Evolutionary conservation across 108 stramenopile genomes (phyloP), one percentile per base, ranked within the genome.

Genomic region (Conticribra weissflogii): DNA sequence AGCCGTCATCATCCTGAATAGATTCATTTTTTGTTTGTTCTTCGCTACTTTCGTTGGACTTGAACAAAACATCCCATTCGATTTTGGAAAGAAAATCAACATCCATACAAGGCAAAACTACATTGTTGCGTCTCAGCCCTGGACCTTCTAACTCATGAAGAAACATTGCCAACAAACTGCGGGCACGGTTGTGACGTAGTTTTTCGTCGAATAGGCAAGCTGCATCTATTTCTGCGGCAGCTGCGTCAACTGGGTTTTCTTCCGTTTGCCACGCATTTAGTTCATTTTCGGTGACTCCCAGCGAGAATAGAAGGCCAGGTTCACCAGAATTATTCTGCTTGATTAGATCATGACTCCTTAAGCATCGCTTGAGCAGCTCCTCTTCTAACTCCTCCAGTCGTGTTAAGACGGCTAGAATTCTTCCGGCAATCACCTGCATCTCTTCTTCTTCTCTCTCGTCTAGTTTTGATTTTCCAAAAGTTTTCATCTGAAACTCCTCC

Each of bases 121-220:
- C 68, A 64, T 64, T 59, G 33, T 78, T 78, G 24, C 49, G 27
- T 34, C 68, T n/a, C 56, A 78, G 70, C 21, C 76, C 76, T 21
- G 76, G 76, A 17, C 75, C 75, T 63, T 76, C 75, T 17, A 76
- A 22, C 24, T 76, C 75, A 49, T 76, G 75, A 14, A 76, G 54
- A 57, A 76, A 76, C 67, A 68, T 56, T 9, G 75, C 66, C 16
- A 76, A 48, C 51, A 76, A 49, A 24, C 64, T 63, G 21, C 61
- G 59, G 12, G 75, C 66, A n/a, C 75, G 66, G 36, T 76, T 76
- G 67, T 62, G 34, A 19, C 75, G 54, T 46, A 76, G 31, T n/a
- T 32, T 31, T 25, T 63, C 54, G 55, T 76, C 75, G 34, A 76
- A 76, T 22, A 76, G 47, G 55, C 67, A 76, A 15, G 75, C 67